These are phyloP conservation scores for Rhododendron kiyosumense DNA, from an alignment of 148 eudicot species.

Conservation along the genomic window DNA sequence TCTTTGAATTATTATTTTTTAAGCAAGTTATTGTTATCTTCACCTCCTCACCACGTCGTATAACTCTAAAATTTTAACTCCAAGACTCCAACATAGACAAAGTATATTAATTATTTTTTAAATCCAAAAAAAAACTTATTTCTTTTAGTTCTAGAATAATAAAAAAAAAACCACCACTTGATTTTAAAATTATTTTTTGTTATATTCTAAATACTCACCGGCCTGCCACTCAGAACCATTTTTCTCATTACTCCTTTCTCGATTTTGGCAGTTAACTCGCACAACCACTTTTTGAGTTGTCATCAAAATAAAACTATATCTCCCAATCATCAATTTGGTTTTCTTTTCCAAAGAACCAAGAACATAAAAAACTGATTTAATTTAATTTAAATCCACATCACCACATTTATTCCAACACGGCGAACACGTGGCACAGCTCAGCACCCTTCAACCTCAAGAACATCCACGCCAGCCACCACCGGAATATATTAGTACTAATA, in stretches of 20 bases:
- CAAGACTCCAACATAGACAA: too few species aligned
- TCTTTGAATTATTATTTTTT: too few species aligned
- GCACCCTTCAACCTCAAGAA: background rate
- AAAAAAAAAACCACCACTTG: background rate
- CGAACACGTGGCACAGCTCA: background rate
- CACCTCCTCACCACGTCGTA: background rate
- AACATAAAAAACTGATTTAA: background rate
- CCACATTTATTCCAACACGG: background rate
- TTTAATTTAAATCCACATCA: background rate
- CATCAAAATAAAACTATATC: background rate
- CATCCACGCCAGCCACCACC: constrained; percentile 30
- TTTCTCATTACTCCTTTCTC: background rate
- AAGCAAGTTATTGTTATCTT: background rate
- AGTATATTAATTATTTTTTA: too few species aligned
- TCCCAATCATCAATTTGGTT: too few species aligned
- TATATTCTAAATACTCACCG: background rate
- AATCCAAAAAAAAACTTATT: too few species aligned
- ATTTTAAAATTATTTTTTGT: too few species aligned
- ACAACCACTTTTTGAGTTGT: background rate
- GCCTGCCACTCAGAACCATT: too few species aligned
- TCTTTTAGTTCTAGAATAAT: too few species aligned
- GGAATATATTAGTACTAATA: background rate
- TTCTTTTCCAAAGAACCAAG: background rate
- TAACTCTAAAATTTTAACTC: too few species aligned
- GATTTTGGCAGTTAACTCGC: background rate